A percentile compares a stretch with the other conserved stretches of the same genome.
phyloP scores from a whole-genome alignment of 2,329 filamentous ascomycete species.

The Endocalyx cinctus region DNA sequence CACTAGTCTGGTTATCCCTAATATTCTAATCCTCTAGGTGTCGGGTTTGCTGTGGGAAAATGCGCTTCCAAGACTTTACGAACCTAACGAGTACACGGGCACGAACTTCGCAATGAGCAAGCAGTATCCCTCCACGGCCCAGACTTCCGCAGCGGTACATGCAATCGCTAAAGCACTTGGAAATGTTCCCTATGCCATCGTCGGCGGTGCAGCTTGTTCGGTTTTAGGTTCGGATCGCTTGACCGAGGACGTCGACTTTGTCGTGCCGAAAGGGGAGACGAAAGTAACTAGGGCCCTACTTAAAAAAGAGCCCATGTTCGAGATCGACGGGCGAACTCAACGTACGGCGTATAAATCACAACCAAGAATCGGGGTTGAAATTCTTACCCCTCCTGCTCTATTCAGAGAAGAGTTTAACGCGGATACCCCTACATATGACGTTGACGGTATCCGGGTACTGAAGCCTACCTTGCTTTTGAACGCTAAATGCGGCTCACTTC shows the following conservation, averaged over 20 bases:
- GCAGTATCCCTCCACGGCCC: no score
- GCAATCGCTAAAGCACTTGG: conserved; percentile 3
- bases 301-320: neutral
- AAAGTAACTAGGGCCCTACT: conserved; percentile 1
- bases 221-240: conserved; percentile 1
- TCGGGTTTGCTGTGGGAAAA: no score
- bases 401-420: conserved; percentile 2
- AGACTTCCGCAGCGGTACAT: neutral
- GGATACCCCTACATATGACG: conserved; percentile 1
- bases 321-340: conserved; percentile 1
- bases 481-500: conserved; percentile 2
- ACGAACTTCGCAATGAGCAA: no score
- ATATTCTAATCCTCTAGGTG: no score
- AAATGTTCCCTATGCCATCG: conserved; percentile 1
- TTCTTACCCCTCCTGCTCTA: conserved; percentile 4
- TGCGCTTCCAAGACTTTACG: no score
- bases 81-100: no score
- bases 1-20: no score
- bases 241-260: conserved; percentile 4
- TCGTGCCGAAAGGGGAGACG: conserved; percentile 2
- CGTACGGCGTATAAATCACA: conserved; percentile 2
- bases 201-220: conserved; percentile 4
- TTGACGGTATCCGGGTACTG: conserved; percentile 1
- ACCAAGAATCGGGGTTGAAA: conserved; percentile 1
- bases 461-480: conserved; percentile 3